Base-by-base conservation (phyloP, 345 rosid genomes). In the Cardamine resedifolia region DNA sequence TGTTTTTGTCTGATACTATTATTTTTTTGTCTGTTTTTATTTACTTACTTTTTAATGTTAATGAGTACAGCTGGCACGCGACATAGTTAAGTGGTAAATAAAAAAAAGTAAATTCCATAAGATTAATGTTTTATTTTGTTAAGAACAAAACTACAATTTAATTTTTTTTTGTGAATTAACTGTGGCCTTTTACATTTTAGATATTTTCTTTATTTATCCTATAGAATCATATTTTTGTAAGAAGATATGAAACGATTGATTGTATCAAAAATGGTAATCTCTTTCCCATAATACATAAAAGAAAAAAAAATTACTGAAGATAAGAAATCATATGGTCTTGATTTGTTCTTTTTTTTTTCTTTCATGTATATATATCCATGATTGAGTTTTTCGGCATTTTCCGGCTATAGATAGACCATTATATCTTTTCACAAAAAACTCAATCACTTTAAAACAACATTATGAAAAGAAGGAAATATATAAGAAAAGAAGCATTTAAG, bases 21-120 rank as follows among this genome's bases (percentile, higher is more conserved):
- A 1, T 28, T 61, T 24, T 4, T 61, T 7, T 39, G 7, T 11
- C 8, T 18, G 16, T 38, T 39, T 41, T 64, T 30, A 2, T 19
- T 4, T 51, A n/a, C 2, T 64, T 0, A 5, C 18, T 24, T 20
- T 33, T 33, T 62, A 19, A 16, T 3, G 12, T 8, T 15, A 14
- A 44, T 20, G 23, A 53, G 7, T 58, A 72, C 77, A 64, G 77
- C 64, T 72, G 70, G 20, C 64, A 72, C 30, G 19, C 70, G 48
- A 56, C 53, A 18, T 63, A 53, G 21, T 53, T 51, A 53, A 28
- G 10, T 51, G 12, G 53, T 72, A 43, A 72, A 31, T n/a, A n/a
- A n/a, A n/a, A n/a, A n/a, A n/a, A n/a, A n/a, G n/a, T n/a, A n/a
- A 53, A 5, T 15, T 64, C 45, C 3, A 3, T 61, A 61, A 34